Percentiles rank a stretch among this genome's conserved stretches.
Evolutionary conservation across 768 basidiomycete genomes (phyloP).

Genomic region (Mrakia gelida): DNA sequence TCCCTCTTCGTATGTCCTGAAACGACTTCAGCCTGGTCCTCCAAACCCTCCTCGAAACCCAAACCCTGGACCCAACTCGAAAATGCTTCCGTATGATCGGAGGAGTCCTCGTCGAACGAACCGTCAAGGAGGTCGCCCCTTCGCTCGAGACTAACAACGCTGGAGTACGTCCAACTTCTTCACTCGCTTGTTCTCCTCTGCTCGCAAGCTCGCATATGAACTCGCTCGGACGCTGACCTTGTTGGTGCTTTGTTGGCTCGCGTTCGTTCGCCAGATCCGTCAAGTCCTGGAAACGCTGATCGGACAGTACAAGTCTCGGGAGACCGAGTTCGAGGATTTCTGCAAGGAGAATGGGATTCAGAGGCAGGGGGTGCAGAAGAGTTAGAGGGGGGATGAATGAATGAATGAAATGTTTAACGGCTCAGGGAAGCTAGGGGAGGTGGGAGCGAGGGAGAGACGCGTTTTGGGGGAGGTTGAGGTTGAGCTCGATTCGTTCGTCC

Average conservation of each 20-base stretch:
- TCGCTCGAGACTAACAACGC: constrained; percentile 82
- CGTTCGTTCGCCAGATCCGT: constrained; percentile 57
- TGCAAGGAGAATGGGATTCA: constrained; percentile 37
- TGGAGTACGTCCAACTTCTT: constrained; percentile 56
- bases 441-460: not conserved
- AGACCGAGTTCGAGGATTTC: constrained; percentile 43
- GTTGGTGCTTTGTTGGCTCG: not conserved
- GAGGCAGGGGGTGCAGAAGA: not conserved
- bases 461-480: not conserved
- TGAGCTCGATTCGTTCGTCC: too few species aligned
- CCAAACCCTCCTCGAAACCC: constrained; percentile 73
- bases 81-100: constrained; percentile 97
- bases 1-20: not conserved
- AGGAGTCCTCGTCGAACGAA: constrained; percentile 90
- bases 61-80: constrained; percentile 76
- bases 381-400: not conserved
- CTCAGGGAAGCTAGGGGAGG: not conserved
- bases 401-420: not conserved
- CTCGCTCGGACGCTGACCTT: not conserved
- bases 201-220: too few species aligned
- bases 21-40: constrained; percentile 66
- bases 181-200: constrained; percentile 28
- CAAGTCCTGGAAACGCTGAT: constrained; percentile 71
- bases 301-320: constrained; percentile 69
- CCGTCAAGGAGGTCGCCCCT: constrained; percentile 90